Conservation (phyloP, 2,329 filamentous ascomycete genomes). For the Fusarium redolens region DNA sequence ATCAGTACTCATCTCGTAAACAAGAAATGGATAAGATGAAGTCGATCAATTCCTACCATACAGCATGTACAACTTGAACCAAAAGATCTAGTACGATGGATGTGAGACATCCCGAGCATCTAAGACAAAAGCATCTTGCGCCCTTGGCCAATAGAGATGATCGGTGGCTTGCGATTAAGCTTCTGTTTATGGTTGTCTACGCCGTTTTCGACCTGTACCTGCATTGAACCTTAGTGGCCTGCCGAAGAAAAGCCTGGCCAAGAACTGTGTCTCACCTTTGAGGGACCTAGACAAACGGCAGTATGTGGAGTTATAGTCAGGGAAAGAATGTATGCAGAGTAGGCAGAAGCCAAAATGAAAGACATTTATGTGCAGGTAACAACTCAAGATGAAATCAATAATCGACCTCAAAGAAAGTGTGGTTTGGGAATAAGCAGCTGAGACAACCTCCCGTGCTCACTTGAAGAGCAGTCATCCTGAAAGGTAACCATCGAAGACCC, state of each 20-base stretch:
- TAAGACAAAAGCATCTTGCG: background rate
- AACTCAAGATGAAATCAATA: too few relatives aligned
- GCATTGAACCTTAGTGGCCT: background rate
- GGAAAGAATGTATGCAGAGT: too few relatives aligned
- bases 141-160: fast-evolving
- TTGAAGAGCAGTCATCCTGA: too few relatives aligned
- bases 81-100: background rate
- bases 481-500: too few relatives aligned
- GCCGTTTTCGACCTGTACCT: background rate
- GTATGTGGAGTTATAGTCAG: too few relatives aligned
- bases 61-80: background rate
- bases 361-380: too few relatives aligned
- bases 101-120: background rate
- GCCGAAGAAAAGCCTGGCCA: background rate
- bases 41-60: background rate
- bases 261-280: background rate
- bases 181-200: constrained; percentile 12
- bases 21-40: too few relatives aligned
- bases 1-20: fast-evolving
- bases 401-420: too few relatives aligned
- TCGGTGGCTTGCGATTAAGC: background rate
- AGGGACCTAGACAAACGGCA: too few relatives aligned
- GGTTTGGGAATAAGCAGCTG: too few relatives aligned
- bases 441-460: too few relatives aligned
- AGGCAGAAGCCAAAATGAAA: too few relatives aligned